Evolutionary conservation across 202 grass and related monocot genomes (phyloP).

Genomic region (Setaria italica): DNA sequence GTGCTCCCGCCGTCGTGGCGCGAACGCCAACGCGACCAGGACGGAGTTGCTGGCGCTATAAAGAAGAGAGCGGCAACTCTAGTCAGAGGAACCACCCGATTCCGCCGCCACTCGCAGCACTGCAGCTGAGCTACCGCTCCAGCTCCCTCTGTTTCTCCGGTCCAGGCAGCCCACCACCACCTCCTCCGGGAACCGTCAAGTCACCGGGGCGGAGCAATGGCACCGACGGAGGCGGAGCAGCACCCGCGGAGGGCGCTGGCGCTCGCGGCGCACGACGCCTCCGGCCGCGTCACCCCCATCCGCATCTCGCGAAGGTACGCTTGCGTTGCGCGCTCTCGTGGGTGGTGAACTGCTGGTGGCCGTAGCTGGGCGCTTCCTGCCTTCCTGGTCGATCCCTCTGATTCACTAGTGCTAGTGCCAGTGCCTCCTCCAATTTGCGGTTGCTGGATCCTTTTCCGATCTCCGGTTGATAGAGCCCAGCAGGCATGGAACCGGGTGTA

Average conservation of each 20-base stretch:
- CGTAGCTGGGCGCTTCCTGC: background rate
- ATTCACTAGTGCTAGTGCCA: no score
- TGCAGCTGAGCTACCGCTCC: background rate
- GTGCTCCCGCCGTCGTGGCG: background rate
- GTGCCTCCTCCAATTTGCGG: no score
- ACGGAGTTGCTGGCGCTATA: background rate
- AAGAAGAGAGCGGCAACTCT: background rate
- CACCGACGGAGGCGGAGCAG: slow-evolving; percentile 42
- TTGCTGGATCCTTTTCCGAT: no score
- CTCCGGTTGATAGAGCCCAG: no score
- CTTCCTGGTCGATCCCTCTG: background rate
- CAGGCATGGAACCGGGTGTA: no score
- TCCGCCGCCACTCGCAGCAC: background rate
- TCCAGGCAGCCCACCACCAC: background rate
- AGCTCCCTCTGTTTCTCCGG: background rate
- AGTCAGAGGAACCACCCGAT: background rate
- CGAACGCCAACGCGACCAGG: background rate
- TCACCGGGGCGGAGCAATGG: slow-evolving; percentile 37
- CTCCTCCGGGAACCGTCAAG: background rate
- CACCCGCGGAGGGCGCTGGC: slow-evolving; percentile 57
- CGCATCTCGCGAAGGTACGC: slow-evolving; percentile 76
- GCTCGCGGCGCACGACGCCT: slow-evolving; percentile 70
- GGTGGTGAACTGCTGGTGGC: background rate
- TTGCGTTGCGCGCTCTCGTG: background rate
- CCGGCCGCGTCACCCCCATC: slow-evolving; percentile 72